Percentiles rank a stretch among this genome's conserved stretches.
Conservation (phyloP, 805 yeast species). For the Saccharomycopsis oosterbeekiorum region DNA sequence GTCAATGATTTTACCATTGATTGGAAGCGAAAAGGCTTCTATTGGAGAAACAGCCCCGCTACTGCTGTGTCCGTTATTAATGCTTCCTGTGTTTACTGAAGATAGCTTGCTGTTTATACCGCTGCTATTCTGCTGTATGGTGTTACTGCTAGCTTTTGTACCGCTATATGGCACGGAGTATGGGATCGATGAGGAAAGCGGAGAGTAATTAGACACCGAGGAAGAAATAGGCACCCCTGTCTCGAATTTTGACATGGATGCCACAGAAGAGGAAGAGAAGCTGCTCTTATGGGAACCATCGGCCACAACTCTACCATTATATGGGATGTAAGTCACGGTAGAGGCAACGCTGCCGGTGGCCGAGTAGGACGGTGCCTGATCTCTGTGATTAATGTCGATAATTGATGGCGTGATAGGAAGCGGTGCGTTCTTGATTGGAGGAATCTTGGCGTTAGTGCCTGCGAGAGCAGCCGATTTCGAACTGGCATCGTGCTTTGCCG, state of each 20-base stretch:
- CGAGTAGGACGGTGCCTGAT: neutral
- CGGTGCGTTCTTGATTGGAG: neutral
- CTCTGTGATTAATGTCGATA: neutral
- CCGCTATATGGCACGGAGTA: constrained; percentile 18
- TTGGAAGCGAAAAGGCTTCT: constrained; percentile 17
- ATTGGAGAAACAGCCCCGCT: constrained; percentile 4
- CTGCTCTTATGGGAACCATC: neutral
- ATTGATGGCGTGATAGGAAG: neutral
- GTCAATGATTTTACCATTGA: constrained; percentile 18
- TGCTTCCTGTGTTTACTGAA: neutral
- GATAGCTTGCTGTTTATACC: neutral
- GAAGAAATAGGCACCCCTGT: neutral
- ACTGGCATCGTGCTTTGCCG: neutral
- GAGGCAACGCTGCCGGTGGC: neutral
- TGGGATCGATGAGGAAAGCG: constrained; percentile 16
- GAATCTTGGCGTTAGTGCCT: neutral
- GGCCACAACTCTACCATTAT: constrained; percentile 11
- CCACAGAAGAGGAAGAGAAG: neutral
- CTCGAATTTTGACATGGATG: neutral
- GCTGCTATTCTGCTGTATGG: neutral
- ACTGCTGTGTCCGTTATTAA: neutral
- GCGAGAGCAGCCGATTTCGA: neutral
- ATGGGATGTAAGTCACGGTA: constrained; percentile 16
- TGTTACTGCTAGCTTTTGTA: neutral
- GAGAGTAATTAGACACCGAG: constrained; percentile 4